Conservation (phyloP, 768 basidiomycete genomes). For the Mycena crocata region DNA sequence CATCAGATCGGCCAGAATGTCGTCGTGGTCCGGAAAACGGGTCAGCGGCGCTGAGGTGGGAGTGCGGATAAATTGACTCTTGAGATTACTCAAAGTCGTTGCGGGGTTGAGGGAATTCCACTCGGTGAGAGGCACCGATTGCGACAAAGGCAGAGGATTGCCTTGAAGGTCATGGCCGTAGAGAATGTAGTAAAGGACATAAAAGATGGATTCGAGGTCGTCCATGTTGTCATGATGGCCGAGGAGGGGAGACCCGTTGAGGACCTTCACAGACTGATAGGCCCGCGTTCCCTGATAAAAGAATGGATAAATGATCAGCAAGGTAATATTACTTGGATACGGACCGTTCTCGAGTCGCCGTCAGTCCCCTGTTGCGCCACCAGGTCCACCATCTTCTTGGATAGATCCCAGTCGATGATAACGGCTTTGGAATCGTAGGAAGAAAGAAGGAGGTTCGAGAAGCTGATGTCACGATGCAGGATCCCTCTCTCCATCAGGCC, state of each 20-base stretch:
- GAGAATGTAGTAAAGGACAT: background rate
- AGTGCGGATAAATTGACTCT: too few species aligned
- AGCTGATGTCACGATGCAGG: slow-evolving; percentile 43
- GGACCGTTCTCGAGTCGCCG: background rate
- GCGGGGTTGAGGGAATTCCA: too few species aligned
- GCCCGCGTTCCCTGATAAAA: background rate
- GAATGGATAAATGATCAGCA: background rate
- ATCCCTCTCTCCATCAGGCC: slow-evolving; percentile 26
- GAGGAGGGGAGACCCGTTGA: background rate
- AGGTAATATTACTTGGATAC: background rate
- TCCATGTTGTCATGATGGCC: slow-evolving; percentile 6
- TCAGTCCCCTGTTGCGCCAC: background rate
- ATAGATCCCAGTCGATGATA: slow-evolving; percentile 17
- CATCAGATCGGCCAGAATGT: too few species aligned
- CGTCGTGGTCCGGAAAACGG: too few species aligned
- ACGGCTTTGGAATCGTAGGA: background rate
- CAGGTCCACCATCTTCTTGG: background rate
- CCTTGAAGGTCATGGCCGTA: background rate
- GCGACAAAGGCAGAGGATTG: background rate
- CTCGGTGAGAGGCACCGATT: too few species aligned
- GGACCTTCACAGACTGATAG: background rate
- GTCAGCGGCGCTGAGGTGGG: too few species aligned
- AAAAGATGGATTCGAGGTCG: slow-evolving; percentile 11
- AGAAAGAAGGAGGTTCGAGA: slow-evolving; percentile 36
- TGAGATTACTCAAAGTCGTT: too few species aligned